Evolutionary conservation across 495 filamentous ascomycete genomes (phyloP).

Genomic region (Penicillium nucicola): DNA sequence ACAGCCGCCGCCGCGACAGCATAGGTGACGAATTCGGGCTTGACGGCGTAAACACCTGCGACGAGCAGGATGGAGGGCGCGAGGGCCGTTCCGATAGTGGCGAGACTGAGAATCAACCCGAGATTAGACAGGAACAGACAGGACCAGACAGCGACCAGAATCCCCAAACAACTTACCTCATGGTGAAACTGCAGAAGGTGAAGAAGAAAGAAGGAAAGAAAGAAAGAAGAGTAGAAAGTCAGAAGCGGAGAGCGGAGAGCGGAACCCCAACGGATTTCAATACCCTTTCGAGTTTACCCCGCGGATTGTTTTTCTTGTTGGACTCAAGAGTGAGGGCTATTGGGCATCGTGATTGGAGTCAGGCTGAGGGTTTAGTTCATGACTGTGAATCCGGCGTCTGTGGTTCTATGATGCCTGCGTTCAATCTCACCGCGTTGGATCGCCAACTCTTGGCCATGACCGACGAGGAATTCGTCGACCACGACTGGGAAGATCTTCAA

Average conservation of each 20-base stretch:
- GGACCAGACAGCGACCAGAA: no score
- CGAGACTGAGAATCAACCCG: constrained; percentile 31
- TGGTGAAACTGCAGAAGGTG: constrained; percentile 18
- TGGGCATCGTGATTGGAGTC: no score
- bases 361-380: no score
- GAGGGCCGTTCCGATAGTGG: constrained; percentile 69
- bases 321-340: no score
- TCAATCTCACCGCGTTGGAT: constrained; percentile 65
- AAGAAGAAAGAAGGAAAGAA: constrained; percentile 7
- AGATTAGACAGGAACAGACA: not conserved
- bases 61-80: constrained; percentile 82
- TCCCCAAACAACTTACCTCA: constrained; percentile 42
- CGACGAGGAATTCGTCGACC: constrained; percentile 65
- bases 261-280: constrained; percentile 26
- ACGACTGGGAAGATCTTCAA: constrained; percentile 67
- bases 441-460: constrained; percentile 62
- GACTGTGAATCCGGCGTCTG: no score
- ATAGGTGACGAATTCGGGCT: constrained; percentile 72
- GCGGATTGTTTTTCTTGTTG: not conserved
- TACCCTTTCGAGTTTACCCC: constrained; percentile 17
- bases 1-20: constrained; percentile 49
- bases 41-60: constrained; percentile 70
- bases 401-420: no score
- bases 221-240: not conserved
- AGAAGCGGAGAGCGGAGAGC: constrained; percentile 1